phyloP scores from a whole-genome alignment of 441 rosid genomes.

The Populus hybrid region DNA sequence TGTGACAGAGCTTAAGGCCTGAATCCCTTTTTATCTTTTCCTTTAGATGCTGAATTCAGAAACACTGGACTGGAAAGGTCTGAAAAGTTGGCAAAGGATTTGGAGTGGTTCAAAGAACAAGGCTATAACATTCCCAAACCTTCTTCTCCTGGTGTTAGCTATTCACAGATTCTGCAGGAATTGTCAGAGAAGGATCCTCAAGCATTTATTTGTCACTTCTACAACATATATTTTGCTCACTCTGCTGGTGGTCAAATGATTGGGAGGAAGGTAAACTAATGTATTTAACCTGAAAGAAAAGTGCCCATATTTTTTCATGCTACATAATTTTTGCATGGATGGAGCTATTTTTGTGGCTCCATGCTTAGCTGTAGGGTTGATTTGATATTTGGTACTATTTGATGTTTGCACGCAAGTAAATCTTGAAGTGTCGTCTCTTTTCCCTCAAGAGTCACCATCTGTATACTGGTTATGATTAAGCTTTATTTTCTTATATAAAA shows the following conservation, averaged over 20 bases:
- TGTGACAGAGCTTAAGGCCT: not conserved
- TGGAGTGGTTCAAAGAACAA: constrained; percentile 85
- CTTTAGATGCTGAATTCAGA: constrained; percentile 76
- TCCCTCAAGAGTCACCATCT: not conserved
- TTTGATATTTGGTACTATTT: not conserved
- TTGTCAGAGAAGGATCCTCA: constrained; percentile 85
- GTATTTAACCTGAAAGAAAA: not conserved
- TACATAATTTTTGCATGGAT: not conserved
- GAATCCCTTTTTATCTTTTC: not conserved
- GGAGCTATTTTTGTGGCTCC: not conserved
- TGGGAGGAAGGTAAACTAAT: constrained; percentile 71
- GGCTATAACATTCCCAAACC: constrained; percentile 82
- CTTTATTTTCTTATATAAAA: not conserved
- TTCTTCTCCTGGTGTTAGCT: constrained; percentile 61
- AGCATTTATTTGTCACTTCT: constrained; percentile 94
- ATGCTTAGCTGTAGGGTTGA: not conserved
- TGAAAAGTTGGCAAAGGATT: constrained; percentile 55
- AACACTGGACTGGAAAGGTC: constrained; percentile 87
- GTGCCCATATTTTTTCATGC: not conserved
- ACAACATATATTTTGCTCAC: constrained; percentile 93
- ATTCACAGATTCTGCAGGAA: constrained; percentile 58
- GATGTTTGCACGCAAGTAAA: not conserved
- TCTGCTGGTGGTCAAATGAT: constrained; percentile 97
- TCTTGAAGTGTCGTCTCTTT: not conserved
- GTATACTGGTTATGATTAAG: not conserved